Evolutionary conservation across 768 basidiomycete species (phyloP), one percentile per base, ranked within the genome.

Genomic region (Rhodotorula paludigena): DNA sequence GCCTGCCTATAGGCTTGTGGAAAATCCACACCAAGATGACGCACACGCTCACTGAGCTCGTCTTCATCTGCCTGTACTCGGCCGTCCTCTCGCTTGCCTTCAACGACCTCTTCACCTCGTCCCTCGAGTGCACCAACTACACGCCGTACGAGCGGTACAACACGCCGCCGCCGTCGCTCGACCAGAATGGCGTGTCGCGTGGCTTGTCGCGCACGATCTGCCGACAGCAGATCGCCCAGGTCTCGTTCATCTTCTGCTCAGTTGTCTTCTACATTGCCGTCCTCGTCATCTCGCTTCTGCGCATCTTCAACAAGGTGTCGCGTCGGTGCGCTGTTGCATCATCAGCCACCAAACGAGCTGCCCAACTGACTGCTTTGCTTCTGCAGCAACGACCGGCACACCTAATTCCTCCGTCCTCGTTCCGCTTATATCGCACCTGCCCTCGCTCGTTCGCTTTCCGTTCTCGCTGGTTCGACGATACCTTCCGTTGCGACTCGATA

Each of bases 41-140:
- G 55, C 65, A 92, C 75, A 93, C 91, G 12, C 84, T 93, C 39
- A 83, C 86, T 53, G 92, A 94, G 81, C 88, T 92, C 52, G 81
- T 90, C 61, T 92, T 90, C 77, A 91, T 76, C 73, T 93, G 91
- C 78, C 85, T 88, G n/a, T 94, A 91, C 90, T 90, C 89, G 64
- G 89, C 90, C 39, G 86, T 88, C 23, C 83, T 93, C 60, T 89
- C 90, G 25, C 86, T 93, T 60, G 86, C 85, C 69, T 90, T 93
- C 79, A 90, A 93, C 82, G 90, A 94, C 76, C 91, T 87, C 78
- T 91, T 92, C 80, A 92, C 90, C 9, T 89, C 90, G 6, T 80
- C 85, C 32, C 84, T 93, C 53, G 86, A 88, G 39, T 94, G 92
- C 74, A 84, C 88, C 0, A 81, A 86, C 66, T 72, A 60, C 44